Conservation (phyloP, 768 basidiomycete genomes). For the Tubosaeta sp. region DNA sequence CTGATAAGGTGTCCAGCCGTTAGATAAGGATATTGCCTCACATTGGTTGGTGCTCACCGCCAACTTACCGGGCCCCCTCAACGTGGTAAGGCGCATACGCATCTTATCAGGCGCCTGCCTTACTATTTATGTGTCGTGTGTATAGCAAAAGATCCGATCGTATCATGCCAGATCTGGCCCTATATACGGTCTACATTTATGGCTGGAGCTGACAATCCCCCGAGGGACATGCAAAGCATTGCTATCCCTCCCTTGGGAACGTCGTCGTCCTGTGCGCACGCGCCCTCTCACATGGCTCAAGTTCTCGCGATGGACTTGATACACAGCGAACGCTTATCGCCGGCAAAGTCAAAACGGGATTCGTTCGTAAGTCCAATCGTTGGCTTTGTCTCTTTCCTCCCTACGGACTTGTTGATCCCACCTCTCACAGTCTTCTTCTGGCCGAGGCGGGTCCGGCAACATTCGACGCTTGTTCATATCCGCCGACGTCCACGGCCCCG, state of each 20-base stretch:
- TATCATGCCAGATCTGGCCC: conserved; percentile 2
- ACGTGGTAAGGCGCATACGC: not conserved
- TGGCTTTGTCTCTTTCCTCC: not conserved
- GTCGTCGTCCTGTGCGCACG: not conserved
- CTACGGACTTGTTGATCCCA: not conserved
- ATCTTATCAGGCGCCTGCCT: conserved; percentile 16
- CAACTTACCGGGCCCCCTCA: conserved; percentile 2
- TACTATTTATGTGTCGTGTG: not conserved
- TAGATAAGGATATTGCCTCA: conserved; percentile 17
- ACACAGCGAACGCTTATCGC: not conserved
- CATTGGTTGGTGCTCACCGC: conserved; percentile 7
- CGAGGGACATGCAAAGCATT: not conserved
- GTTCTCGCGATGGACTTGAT: not conserved
- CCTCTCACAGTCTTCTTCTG: conserved; percentile 13
- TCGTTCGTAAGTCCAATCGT: conserved; percentile 14
- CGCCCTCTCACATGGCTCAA: conserved; percentile 9
- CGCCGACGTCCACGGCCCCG: not conserved
- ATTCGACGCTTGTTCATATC: conserved; percentile 3
- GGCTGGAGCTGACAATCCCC: not conserved
- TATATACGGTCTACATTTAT: conserved; percentile 16
- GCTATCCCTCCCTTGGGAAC: not conserved
- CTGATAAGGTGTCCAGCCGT: conserved; percentile 1
- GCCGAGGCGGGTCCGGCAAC: conserved; percentile 24
- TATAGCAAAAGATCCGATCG: not conserved
- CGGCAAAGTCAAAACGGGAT: conserved; percentile 3